Percentiles rank a stretch among this genome's conserved stretches.
Evolutionary conservation across 2,329 filamentous ascomycete species (phyloP).

Genomic region (Epichloe bromicola): DNA sequence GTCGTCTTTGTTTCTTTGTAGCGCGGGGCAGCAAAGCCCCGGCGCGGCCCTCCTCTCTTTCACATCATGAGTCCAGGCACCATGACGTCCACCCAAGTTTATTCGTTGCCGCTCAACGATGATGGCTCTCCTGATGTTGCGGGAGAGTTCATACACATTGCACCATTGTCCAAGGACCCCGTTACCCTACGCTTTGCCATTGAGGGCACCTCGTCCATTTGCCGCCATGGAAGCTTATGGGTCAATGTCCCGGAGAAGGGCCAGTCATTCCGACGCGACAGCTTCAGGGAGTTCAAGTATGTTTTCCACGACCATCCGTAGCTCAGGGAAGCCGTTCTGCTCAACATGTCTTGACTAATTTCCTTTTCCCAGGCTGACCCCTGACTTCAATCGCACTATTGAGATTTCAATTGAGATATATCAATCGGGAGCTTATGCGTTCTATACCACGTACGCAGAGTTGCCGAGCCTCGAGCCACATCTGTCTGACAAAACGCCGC

Average conservation of each 20-base stretch:
- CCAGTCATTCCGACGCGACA: constrained; percentile 60
- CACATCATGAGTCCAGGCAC: constrained; percentile 44
- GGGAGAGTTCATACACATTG: constrained; percentile 84
- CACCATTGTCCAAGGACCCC: constrained; percentile 58
- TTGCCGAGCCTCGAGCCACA: constrained; percentile 50
- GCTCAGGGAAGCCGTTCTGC: neutral
- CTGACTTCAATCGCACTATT: constrained; percentile 85
- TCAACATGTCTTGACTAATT: neutral
- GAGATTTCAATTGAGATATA: constrained; percentile 81
- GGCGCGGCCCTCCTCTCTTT: constrained; percentile 15
- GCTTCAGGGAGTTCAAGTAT: constrained; percentile 83
- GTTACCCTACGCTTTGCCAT: constrained; percentile 80
- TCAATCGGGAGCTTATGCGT: constrained; percentile 77
- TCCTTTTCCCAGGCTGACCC: constrained; percentile 49
- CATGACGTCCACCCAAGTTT: constrained; percentile 59
- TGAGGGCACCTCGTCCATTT: constrained; percentile 91
- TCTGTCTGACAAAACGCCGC: constrained; percentile 11
- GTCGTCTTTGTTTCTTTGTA: neutral
- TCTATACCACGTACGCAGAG: constrained; percentile 85
- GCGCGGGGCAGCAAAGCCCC: constrained; percentile 8
- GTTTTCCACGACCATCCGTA: constrained; percentile 16
- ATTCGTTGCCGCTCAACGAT: constrained; percentile 83
- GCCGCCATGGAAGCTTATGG: constrained; percentile 87
- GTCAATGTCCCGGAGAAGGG: constrained; percentile 81
- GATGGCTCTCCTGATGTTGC: constrained; percentile 82